Percentiles rank a stretch among this genome's conserved stretches.
phyloP scores from a whole-genome alignment of 805 yeast species.

The Ogataea paraovalis region DNA sequence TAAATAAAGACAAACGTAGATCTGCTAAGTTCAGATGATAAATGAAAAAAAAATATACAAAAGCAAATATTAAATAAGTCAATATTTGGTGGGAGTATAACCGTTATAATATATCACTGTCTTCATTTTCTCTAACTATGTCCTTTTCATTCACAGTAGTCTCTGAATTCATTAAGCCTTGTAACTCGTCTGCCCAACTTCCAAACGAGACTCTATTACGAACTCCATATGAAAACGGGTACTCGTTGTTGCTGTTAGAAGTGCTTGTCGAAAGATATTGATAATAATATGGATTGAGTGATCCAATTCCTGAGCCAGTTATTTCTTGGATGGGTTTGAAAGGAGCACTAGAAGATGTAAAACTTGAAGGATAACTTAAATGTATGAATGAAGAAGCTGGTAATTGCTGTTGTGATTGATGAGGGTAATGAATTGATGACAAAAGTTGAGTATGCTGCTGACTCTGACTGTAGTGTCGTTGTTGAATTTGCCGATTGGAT shows the following conservation, averaged over 20 bases:
- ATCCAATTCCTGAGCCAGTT: background rate
- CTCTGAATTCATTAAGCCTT: background rate
- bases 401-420: background rate
- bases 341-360: background rate
- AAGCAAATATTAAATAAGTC: too few relatives aligned
- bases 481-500: background rate
- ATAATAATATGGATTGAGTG: background rate
- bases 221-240: background rate
- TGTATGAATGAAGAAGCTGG: background rate
- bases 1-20: too few relatives aligned
- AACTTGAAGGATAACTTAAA: background rate
- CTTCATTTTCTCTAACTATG: background rate
- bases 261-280: too few relatives aligned
- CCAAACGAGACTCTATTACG: background rate
- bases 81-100: too few relatives aligned
- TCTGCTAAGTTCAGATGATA: too few relatives aligned
- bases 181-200: background rate
- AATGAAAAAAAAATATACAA: too few relatives aligned
- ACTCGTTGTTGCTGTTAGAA: background rate
- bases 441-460: background rate
- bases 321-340: background rate
- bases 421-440: background rate
- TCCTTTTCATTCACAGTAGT: background rate
- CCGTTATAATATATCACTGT: background rate
- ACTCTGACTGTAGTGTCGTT: background rate